These are phyloP conservation scores for Bathelium albidoporum DNA, from an alignment of 495 filamentous ascomycete genomes.

Conservation along the genomic window DNA sequence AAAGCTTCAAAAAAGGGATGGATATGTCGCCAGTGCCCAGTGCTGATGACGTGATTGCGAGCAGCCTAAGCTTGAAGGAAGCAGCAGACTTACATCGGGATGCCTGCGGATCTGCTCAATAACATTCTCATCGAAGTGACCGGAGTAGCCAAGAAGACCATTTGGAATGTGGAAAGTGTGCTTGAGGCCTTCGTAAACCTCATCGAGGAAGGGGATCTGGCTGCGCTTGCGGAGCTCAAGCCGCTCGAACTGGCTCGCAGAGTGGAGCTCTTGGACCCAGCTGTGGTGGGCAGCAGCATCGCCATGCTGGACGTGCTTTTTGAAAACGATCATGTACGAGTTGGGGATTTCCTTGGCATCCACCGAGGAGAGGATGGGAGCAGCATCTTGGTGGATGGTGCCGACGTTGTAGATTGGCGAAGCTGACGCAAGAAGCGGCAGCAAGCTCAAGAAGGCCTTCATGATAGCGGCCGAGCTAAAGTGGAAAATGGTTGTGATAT, in stretches of 20 bases:
- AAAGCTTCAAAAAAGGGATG: no score
- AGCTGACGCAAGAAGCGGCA: conserved; percentile 57
- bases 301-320: conserved; percentile 70
- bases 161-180: conserved; percentile 89
- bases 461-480: conserved; percentile 41
- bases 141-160: conserved; percentile 79
- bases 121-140: conserved; percentile 85
- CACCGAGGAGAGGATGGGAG: conserved; percentile 75
- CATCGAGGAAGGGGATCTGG: conserved; percentile 58
- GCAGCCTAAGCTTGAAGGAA: not conserved
- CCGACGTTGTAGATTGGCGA: conserved; percentile 64
- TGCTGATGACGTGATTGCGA: not conserved
- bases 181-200: conserved; percentile 76
- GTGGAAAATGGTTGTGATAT: not conserved
- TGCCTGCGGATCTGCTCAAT: conserved; percentile 92
- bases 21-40: no score
- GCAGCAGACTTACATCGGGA: conserved; percentile 76
- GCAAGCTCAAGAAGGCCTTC: conserved; percentile 60
- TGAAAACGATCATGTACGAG: conserved; percentile 97
- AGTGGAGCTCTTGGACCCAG: conserved; percentile 85
- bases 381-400: conserved; percentile 75
- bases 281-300: conserved; percentile 66
- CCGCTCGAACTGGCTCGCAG: conserved; percentile 40
- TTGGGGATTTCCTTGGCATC: conserved; percentile 71
- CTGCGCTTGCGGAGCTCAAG: conserved; percentile 84